A percentile compares a stretch with the other conserved stretches of the same genome.
These are phyloP conservation scores for Candida odintsovae DNA, from an alignment of 805 yeast species.

Conservation along the genomic window DNA sequence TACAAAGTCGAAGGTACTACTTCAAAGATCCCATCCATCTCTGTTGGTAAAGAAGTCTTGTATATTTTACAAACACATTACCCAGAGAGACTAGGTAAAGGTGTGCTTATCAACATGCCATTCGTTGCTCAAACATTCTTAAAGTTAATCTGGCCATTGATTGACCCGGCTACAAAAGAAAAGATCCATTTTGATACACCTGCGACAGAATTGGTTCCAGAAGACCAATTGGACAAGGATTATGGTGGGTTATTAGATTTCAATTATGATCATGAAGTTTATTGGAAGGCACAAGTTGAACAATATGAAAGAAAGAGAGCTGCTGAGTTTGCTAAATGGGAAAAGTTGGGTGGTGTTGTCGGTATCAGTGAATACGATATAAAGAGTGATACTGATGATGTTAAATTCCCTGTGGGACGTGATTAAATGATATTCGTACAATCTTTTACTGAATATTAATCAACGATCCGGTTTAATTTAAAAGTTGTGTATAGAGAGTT, in stretches of 20 bases:
- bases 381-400: conserved; percentile 36
- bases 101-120: conserved; percentile 87
- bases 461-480: too few relatives aligned
- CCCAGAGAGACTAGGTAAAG: conserved; percentile 94
- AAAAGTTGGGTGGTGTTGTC: conserved; percentile 59
- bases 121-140: conserved; percentile 91
- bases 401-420: conserved; percentile 17
- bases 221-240: conserved; percentile 71
- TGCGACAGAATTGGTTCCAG: conserved; percentile 75
- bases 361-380: conserved; percentile 84
- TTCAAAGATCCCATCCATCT: conserved; percentile 80
- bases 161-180: conserved; percentile 92
- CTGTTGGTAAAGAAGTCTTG: conserved; percentile 85
- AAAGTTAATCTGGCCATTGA: conserved; percentile 89
- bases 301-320: conserved; percentile 53
- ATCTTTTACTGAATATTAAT: background rate
- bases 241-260: conserved; percentile 87
- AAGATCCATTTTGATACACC: conserved; percentile 91
- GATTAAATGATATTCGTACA: background rate
- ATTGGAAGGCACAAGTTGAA: conserved; percentile 69
- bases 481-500: too few relatives aligned
- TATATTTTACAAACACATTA: conserved; percentile 94
- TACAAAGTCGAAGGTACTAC: conserved; percentile 38
- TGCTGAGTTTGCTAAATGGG: conserved; percentile 64
- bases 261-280: conserved; percentile 69